Conservation (phyloP, 1,284 basidiomycete species). For the Neolentinus lepideus region DNA sequence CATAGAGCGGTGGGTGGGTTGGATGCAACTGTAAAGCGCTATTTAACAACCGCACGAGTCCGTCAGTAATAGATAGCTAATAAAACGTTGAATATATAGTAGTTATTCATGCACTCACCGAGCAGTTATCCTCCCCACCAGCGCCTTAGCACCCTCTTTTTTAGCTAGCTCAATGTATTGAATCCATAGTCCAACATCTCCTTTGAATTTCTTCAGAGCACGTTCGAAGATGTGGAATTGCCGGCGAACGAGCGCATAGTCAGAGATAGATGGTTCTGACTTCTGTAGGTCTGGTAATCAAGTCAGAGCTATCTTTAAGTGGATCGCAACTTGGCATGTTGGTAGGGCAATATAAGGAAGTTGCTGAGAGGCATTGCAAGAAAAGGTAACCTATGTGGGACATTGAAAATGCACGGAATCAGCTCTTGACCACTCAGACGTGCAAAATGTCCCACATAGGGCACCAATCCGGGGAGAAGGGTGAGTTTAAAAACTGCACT, state of each 20-base stretch:
- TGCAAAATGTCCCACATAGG: not conserved
- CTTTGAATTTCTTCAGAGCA: constrained; percentile 84
- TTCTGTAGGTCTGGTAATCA: constrained; percentile 28
- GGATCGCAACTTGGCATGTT: not conserved
- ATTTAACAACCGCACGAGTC: too few relatives aligned
- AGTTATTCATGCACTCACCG: constrained; percentile 37
- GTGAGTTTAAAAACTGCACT: constrained; percentile 20
- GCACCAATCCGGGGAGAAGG: not conserved
- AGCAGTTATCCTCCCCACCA: constrained; percentile 75
- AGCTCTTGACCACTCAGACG: not conserved
- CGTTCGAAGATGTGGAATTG: constrained; percentile 91
- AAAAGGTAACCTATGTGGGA: not conserved
- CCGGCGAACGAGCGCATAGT: constrained; percentile 75
- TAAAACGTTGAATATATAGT: not conserved
- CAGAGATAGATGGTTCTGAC: constrained; percentile 62
- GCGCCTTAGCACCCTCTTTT: constrained; percentile 70
- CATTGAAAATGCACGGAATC: constrained; percentile 7
- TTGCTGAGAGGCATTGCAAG: not conserved
- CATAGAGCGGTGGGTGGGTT: constrained; percentile 72
- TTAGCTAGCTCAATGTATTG: constrained; percentile 85
- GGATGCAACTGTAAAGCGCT: constrained; percentile 88
- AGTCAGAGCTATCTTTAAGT: not conserved
- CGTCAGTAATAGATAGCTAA: constrained; percentile 3
- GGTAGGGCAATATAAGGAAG: constrained; percentile 1
- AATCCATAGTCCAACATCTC: constrained; percentile 82